Evolutionary conservation across 371 early-diverging fungal genomes (phyloP).

Genomic region (Lichtheimia hyalospora): DNA sequence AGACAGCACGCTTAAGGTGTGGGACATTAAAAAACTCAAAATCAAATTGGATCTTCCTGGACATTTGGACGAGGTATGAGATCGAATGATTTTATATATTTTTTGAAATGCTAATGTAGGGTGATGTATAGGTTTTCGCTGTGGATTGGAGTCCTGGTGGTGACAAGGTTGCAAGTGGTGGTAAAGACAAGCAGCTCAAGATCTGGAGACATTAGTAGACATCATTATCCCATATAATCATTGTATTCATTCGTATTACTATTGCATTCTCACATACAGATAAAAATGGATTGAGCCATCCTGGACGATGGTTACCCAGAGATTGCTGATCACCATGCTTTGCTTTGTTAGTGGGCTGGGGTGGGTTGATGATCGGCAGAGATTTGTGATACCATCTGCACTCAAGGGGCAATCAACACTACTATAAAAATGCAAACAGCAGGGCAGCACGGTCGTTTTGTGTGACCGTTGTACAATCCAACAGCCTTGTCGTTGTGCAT

Average conservation of each 20-base stretch:
- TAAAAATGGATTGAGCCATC: too few species aligned
- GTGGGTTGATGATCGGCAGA: conserved; percentile 17
- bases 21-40: conserved; percentile 88
- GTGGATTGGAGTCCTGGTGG: conserved; percentile 96
- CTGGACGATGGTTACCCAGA: too few species aligned
- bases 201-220: conserved; percentile 59
- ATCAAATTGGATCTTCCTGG: conserved; percentile 93
- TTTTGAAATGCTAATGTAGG: neutral
- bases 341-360: neutral
- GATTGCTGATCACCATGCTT: conserved; percentile 1
- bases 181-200: conserved; percentile 90
- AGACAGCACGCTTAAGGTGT: conserved; percentile 92
- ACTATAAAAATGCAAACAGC: neutral
- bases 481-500: conserved; percentile 7
- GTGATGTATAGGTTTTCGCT: conserved; percentile 66
- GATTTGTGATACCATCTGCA: neutral
- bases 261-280: too few species aligned
- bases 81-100: too few species aligned
- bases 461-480: conserved; percentile 5
- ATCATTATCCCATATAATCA: neutral
- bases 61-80: conserved; percentile 82
- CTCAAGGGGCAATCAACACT: neutral
- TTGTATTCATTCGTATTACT: neutral
- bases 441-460: conserved; percentile 12
- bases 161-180: conserved; percentile 90